Evolutionary conservation across 2,329 filamentous ascomycete genomes (phyloP), one percentile per base, ranked within the genome.

Genomic region (Myriangium duriaei): DNA sequence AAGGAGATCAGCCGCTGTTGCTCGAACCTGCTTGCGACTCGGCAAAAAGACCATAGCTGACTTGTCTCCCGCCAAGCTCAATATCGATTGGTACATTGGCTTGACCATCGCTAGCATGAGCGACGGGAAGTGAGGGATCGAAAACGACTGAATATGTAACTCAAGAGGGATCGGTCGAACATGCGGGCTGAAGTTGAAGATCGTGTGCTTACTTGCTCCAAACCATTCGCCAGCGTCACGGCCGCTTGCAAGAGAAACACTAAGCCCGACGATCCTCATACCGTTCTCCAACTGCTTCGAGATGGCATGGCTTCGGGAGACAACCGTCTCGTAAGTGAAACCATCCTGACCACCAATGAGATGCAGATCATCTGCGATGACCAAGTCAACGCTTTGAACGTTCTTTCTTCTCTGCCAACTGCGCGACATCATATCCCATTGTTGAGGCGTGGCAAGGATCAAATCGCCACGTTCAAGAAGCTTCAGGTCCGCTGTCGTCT

Each of bases 91-190:
- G 57, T 95, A 96, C 1, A 85, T 80, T 13, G 92, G 92, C 59
- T 92, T 88, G 11, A 87, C 85, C 91, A 98, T 98, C 11, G 91
- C 87, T 49, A 98, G 73, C 91, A 98, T 98, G 29, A 98, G 71
- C 9, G 91, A 96, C 3, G 91, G 92, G 64, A 94, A 95, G 56
- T 98, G 92, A 32, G 92, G 86, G 43, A 94, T 93, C 17, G 79
- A 83, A 63, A 91, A 98, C 1, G 87, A 88, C 60, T 98, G 91
- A 33, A 98, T 81, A 56, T 95, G 86, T 41, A 98, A 73, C 57
- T 96, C 88, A 19, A 98, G 66, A 14, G 88, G 87, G 12, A 95
- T 76, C 1, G 86, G 81, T 40, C 92, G 79, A 44, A 88, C 79
- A 52, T 88, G 81, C 2, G 91, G 91, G 51, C 85, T 94, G 65